Base-by-base conservation (phyloP, 805 yeast genomes). In the Yamadazyma phyllophila region DNA sequence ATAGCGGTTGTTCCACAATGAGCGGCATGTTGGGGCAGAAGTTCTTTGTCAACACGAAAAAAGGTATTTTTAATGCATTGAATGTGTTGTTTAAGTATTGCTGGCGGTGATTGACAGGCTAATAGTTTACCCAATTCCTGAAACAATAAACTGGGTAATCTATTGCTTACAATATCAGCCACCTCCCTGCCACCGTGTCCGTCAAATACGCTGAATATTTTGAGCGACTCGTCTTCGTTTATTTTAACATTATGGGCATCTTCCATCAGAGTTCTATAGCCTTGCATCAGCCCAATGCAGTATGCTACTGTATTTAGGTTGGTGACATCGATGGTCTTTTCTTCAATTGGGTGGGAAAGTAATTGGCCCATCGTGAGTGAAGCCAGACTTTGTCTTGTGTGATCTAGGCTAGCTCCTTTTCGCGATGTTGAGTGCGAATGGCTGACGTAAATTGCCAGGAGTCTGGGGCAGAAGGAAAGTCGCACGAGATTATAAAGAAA, bases 101-200 rank as follows among this genome's bases (percentile, higher is more conserved):
- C 24, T 20, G 24, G 24, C 24, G 24, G 39, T 32, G 20, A 47
- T 40, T 11, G 29, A 32, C 16, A 24, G 26, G n/a, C 42, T 5
- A 49, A 14, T 38, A 49, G 17, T 20, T 15, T 13, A 31, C 60
- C 60, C 20, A 73, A 44, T 13, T 48, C 39, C 34, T 55, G 55
- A 52, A 71, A 68, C n/a, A 76, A 62, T 27, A 55, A 44, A 16
- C 54, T 54, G 4, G 74, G 73, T 17, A 81, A 63, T 16, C 59
- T 58, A 16, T 69, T 69, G 35, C 81, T 71, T 4, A 85, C 62
- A 50, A 67, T 78, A 30, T 71, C 72, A 1, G 91, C 81, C 16
- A 85, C 74, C 20, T 76, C 74, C 5, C 76, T 70, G 12, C 92
- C 91, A 2, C 95, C 95, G 61, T 86, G 95, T 2, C 95, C 95